These are phyloP conservation scores for Lathyrus oleraceus DNA, from an alignment of 306 rosid genomes.

Conservation along the genomic window DNA sequence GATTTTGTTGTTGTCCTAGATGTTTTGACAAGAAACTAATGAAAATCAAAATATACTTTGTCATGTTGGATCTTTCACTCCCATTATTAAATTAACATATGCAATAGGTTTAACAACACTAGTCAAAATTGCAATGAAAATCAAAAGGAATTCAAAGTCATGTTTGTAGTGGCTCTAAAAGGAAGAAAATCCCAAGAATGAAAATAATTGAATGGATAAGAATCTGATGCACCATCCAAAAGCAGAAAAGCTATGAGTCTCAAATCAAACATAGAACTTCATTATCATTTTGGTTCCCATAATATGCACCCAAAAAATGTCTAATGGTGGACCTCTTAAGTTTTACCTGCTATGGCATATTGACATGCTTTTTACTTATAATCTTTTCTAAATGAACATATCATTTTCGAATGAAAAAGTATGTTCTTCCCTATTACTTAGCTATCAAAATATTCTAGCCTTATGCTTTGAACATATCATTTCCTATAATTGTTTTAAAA, in stretches of 20 bases:
- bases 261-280: neutral
- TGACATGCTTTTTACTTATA: too few relatives aligned
- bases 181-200: conserved; percentile 23
- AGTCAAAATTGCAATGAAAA: conserved; percentile 16
- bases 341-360: neutral
- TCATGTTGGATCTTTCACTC: neutral
- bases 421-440: conserved; percentile 24
- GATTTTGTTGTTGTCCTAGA: conserved; percentile 22
- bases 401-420: neutral
- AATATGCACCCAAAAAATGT: too few relatives aligned
- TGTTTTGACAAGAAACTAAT: conserved; percentile 30
- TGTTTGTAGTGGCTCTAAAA: conserved; percentile 35
- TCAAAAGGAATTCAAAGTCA: conserved; percentile 32
- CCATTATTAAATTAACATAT: conserved; percentile 20
- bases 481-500: conserved; percentile 8
- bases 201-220: conserved; percentile 55
- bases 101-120: conserved; percentile 23
- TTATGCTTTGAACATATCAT: conserved; percentile 39
- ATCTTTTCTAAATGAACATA: neutral
- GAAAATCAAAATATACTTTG: conserved; percentile 38
- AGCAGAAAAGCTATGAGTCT: conserved; percentile 35
- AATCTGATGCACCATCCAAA: conserved; percentile 53
- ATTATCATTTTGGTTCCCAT: neutral
- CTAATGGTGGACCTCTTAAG: too few relatives aligned
- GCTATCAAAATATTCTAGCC: conserved; percentile 47